Evolutionary conservation across 805 yeast genomes (phyloP).

Genomic region (Ogataea nakhonphanomensis): DNA sequence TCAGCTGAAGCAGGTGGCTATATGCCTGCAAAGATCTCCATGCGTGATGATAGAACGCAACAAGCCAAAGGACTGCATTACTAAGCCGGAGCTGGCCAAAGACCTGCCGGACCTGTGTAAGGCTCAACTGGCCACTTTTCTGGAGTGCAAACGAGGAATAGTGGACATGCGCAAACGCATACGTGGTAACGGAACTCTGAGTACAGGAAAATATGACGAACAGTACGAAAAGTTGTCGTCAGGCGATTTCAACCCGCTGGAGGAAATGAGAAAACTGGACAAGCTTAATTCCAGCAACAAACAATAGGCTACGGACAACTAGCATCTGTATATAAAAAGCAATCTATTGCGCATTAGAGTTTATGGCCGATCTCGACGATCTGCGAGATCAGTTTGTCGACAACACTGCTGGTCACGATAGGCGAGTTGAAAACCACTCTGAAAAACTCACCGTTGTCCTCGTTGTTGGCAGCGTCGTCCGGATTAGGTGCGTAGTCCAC

Average conservation of each 20-base stretch:
- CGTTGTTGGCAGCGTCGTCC: conserved; percentile 36
- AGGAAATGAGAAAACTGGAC: conserved; percentile 72
- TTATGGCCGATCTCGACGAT: conserved; percentile 36
- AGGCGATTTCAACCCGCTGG: conserved; percentile 80
- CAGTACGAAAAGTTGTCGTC: conserved; percentile 72
- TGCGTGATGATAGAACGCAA: conserved; percentile 89
- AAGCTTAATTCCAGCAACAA: conserved; percentile 52
- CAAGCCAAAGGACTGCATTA: conserved; percentile 84
- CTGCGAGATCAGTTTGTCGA: conserved; percentile 42
- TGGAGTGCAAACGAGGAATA: conserved; percentile 88
- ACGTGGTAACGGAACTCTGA: conserved; percentile 88
- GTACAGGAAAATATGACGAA: conserved; percentile 90
- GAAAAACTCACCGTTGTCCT: conserved; percentile 70
- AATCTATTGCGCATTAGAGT: conserved; percentile 2
- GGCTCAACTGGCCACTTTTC: conserved; percentile 77
- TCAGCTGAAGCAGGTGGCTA: conserved; percentile 91
- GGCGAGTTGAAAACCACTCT: conserved; percentile 83
- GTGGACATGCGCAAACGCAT: conserved; percentile 90
- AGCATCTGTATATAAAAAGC: background rate
- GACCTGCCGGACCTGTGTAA: conserved; percentile 86
- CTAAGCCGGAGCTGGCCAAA: conserved; percentile 69
- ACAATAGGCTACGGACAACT: background rate
- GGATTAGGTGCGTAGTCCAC: conserved; percentile 77
- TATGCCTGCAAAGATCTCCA: conserved; percentile 93
- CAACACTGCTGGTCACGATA: conserved; percentile 38